phyloP scores from a whole-genome alignment of 2,329 filamentous ascomycete genomes.

The Fusarium avenaceum region DNA sequence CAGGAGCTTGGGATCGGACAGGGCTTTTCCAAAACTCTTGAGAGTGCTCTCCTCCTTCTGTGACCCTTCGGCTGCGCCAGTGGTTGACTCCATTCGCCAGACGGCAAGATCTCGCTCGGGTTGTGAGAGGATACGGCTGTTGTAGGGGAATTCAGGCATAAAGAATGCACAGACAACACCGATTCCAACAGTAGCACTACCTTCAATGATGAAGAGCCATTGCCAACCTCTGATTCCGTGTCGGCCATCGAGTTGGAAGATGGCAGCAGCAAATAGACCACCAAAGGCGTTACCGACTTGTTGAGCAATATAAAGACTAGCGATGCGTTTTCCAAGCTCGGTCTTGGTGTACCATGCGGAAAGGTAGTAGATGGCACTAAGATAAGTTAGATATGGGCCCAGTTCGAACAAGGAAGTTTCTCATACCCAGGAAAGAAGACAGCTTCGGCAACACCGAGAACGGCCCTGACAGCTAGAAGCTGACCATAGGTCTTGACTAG shows the following conservation, averaged over 20 bases:
- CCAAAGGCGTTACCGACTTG: conserved; percentile 50
- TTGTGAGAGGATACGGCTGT: conserved; percentile 52
- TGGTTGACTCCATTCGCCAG: conserved; percentile 53
- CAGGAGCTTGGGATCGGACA: conserved; percentile 56
- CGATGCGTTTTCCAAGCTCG: conserved; percentile 52
- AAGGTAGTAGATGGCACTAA: conserved; percentile 55
- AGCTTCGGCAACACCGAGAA: conserved; percentile 66
- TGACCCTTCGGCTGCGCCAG: conserved; percentile 55
- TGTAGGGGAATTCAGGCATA: conserved; percentile 46
- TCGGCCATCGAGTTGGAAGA: conserved; percentile 51
- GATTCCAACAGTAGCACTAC: conserved; percentile 1
- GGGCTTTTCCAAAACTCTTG: conserved; percentile 48
- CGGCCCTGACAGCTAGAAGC: conserved; percentile 54
- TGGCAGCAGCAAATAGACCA: conserved; percentile 53
- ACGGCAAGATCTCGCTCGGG: conserved; percentile 51
- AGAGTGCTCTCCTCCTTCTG: conserved; percentile 1
- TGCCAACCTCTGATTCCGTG: conserved; percentile 44
- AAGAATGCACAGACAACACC: conserved; percentile 7
- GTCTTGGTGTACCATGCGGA: conserved; percentile 58
- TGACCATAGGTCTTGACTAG: conserved; percentile 55
- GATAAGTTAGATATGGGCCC: neutral
- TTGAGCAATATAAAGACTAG: conserved; percentile 50
- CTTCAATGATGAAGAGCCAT: conserved; percentile 36
- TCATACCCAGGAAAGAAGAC: conserved; percentile 62
- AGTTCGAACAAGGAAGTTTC: neutral